phyloP scores from a whole-genome alignment of 176 grass and related monocot species.

The Carex myosuroides region DNA sequence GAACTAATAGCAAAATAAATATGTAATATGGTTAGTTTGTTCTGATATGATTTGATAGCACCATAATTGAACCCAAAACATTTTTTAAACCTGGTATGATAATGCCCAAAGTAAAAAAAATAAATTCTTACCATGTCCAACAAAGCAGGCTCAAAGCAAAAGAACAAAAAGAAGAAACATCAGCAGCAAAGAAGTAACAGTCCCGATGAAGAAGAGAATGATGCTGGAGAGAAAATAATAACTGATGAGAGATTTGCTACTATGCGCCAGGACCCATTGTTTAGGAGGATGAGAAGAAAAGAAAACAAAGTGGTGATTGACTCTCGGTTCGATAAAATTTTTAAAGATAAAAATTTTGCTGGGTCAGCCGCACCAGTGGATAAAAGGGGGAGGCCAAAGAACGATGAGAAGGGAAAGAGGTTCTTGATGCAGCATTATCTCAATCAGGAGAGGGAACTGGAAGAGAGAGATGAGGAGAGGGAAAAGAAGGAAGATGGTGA shows the following conservation, averaged over 20 bases:
- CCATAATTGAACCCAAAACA: neutral
- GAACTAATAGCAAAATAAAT: neutral
- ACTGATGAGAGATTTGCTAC: conserved; percentile 57
- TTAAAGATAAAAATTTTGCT: conserved; percentile 54
- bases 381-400: conserved; percentile 56
- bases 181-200: neutral
- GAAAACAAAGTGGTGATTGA: conserved; percentile 70
- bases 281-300: conserved; percentile 64
- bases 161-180: conserved; percentile 10
- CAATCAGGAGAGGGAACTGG: conserved; percentile 31
- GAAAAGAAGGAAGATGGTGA: conserved; percentile 5
- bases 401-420: conserved; percentile 34
- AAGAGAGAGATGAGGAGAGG: conserved; percentile 1
- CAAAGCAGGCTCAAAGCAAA: conserved; percentile 15
- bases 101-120: neutral
- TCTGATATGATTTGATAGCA: neutral
- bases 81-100: neutral
- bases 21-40: neutral
- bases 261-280: conserved; percentile 49
- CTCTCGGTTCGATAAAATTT: conserved; percentile 60
- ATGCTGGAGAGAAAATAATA: conserved; percentile 30
- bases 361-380: conserved; percentile 51
- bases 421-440: conserved; percentile 72
- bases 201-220: neutral
- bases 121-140: neutral